Percentiles rank a stretch among this genome's conserved stretches.
Evolutionary conservation across 768 basidiomycete species (phyloP).

Genomic region (Megacollybia marginata): DNA sequence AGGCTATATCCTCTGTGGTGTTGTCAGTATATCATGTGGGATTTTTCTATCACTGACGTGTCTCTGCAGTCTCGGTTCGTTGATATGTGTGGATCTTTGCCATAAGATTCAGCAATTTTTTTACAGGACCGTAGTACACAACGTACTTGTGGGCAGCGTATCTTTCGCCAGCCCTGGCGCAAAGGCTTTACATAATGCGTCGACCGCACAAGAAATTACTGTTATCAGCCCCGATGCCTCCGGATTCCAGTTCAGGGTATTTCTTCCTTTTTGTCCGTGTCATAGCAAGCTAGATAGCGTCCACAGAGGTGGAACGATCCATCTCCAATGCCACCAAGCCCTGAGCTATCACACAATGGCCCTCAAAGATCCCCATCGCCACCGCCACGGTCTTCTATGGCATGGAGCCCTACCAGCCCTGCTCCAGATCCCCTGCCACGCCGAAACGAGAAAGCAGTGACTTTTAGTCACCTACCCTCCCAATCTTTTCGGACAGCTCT

Average conservation of each 20-base stretch:
- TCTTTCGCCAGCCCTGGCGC: conserved; percentile 70
- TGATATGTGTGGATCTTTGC: not conserved
- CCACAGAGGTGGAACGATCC: conserved; percentile 64
- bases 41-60: conserved; percentile 1
- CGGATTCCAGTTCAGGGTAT: conserved; percentile 47
- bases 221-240: conserved; percentile 56
- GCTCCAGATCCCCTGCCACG: conserved; percentile 5
- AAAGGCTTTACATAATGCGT: conserved; percentile 73
- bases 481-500: conserved; percentile 74
- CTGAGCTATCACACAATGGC: conserved; percentile 24
- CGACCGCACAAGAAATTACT: conserved; percentile 76
- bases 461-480: conserved; percentile 56
- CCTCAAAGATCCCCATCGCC: conserved; percentile 23
- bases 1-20: conserved; percentile 67
- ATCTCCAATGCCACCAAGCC: conserved; percentile 52
- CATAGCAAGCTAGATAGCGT: conserved; percentile 4
- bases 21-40: conserved; percentile 39
- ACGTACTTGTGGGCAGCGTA: conserved; percentile 69
- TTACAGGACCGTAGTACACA: conserved; percentile 66
- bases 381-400: conserved; percentile 5
- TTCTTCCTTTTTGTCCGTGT: conserved; percentile 2
- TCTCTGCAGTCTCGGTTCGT: conserved; percentile 20
- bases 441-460: conserved; percentile 23
- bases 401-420: conserved; percentile 14
- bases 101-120: not conserved